phyloP scores from a whole-genome alignment of 495 filamentous ascomycete species.

The Pyrenula aspistea region DNA sequence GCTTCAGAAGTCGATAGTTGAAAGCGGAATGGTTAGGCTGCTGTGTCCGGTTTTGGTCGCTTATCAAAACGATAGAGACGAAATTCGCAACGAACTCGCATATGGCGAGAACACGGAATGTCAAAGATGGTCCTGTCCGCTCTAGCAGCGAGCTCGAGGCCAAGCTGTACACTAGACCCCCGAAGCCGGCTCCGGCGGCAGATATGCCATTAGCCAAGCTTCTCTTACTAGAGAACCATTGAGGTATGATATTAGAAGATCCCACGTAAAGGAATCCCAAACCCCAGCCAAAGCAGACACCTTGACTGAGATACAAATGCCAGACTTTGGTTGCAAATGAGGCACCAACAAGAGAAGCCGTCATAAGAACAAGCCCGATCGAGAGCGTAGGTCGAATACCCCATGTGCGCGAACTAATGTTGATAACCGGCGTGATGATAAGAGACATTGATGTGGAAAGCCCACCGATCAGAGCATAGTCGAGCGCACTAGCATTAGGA shows the following conservation, averaged over 20 bases:
- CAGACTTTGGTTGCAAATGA: constrained; percentile 52
- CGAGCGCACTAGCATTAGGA: constrained; percentile 35
- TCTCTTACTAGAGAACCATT: constrained; percentile 59
- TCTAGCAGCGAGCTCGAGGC: constrained; percentile 29
- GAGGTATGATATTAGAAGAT: constrained; percentile 44
- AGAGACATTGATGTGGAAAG: constrained; percentile 49
- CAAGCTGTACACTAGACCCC: constrained; percentile 45
- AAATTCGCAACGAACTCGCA: constrained; percentile 45
- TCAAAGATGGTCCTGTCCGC: constrained; percentile 46
- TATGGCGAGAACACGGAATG: constrained; percentile 58
- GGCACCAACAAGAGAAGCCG: constrained; percentile 42
- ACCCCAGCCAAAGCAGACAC: constrained; percentile 56
- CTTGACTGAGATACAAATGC: constrained; percentile 63
- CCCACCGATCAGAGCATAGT: constrained; percentile 60
- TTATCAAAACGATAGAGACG: constrained; percentile 44
- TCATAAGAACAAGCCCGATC: constrained; percentile 41
- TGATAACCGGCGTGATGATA: constrained; percentile 42
- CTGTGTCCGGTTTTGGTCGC: constrained; percentile 49
- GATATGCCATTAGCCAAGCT: constrained; percentile 62
- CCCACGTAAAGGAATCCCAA: constrained; percentile 62
- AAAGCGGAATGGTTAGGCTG: constrained; percentile 42
- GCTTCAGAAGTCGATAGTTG: constrained; percentile 41
- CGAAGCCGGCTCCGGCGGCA: constrained; percentile 53
- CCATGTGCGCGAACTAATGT: constrained; percentile 15
- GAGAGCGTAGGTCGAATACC: constrained; percentile 40